A percentile compares a stretch with the other conserved stretches of the same genome.
These are phyloP conservation scores for Sideroxylon spinosum DNA, from an alignment of 179 eudicot genomes.

Conservation along the genomic window DNA sequence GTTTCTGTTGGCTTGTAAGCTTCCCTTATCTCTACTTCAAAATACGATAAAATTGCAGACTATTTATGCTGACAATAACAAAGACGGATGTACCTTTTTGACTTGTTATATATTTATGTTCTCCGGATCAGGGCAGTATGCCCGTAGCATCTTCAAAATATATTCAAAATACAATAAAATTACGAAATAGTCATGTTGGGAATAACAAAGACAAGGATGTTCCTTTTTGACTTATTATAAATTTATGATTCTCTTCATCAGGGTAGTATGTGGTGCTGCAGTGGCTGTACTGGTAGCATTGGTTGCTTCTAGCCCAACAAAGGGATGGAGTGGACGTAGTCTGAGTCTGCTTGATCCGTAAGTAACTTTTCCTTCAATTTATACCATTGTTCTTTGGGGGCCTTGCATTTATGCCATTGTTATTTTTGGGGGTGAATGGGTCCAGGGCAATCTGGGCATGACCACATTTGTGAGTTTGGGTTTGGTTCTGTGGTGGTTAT, in stretches of 20 bases:
- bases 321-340: conserved; percentile 99
- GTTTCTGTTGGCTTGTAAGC: conserved; percentile 88
- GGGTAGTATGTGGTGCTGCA: conserved; percentile 77
- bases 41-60: background rate
- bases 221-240: conserved; percentile 17
- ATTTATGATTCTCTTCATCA: conserved; percentile 30
- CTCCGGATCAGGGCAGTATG: background rate
- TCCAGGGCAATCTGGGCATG: too few relatives aligned
- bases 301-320: conserved; percentile 97
- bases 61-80: conserved; percentile 3
- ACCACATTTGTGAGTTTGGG: background rate
- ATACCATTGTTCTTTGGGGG: background rate
- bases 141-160: too few relatives aligned
- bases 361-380: conserved; percentile 24
- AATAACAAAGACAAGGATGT: background rate
- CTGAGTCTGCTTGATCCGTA: conserved; percentile 98
- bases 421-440: too few relatives aligned
- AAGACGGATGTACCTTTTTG: background rate
- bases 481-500: conserved; percentile 3
- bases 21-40: conserved; percentile 12
- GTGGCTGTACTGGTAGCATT: conserved; percentile 73
- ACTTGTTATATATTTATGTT: background rate
- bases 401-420: too few relatives aligned
- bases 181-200: background rate
- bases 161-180: background rate